phyloP scores from a whole-genome alignment of 352 stramenopile species.

The Phytophthora pluvialis region DNA sequence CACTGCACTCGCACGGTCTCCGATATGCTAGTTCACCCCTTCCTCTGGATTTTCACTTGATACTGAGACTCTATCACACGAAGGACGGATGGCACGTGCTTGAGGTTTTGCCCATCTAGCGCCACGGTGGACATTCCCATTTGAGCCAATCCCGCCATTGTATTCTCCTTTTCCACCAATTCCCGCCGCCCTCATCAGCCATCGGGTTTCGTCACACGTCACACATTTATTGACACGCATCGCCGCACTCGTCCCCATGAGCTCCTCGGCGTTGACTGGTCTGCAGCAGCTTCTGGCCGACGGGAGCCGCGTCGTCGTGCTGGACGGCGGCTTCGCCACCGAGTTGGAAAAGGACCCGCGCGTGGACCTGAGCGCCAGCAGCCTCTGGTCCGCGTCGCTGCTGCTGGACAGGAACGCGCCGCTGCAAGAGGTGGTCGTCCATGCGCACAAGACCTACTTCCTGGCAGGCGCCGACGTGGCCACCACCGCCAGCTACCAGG shows the following conservation, averaged over 20 bases:
- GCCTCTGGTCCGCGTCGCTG: conserved; percentile 78
- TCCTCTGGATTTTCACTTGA: conserved; percentile 2
- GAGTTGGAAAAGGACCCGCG: conserved; percentile 79
- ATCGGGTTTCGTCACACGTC: conserved; percentile 28
- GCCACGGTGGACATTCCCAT: conserved; percentile 17
- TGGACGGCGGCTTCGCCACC: conserved; percentile 81
- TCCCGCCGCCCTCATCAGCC: conserved; percentile 2
- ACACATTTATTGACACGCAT: conserved; percentile 23
- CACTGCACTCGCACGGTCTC: conserved; percentile 14
- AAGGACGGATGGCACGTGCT: conserved; percentile 22
- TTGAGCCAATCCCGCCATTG: conserved; percentile 21
- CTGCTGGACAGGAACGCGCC: conserved; percentile 60
- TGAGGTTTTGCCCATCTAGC: conserved; percentile 22
- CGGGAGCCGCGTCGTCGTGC: conserved; percentile 51
- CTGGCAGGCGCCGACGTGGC: conserved; percentile 78
- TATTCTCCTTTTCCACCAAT: not conserved
- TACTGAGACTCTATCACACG: not conserved
- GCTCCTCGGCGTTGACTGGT: conserved; percentile 29
- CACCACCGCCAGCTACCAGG: conserved; percentile 89
- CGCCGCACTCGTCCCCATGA: conserved; percentile 13
- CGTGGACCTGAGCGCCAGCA: conserved; percentile 57
- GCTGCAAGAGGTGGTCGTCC: conserved; percentile 64
- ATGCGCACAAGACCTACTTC: conserved; percentile 80
- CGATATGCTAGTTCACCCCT: conserved; percentile 28
- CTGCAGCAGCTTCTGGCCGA: conserved; percentile 42